Conservation (phyloP, 2,329 filamentous ascomycete species). For the Penicillium rolfsii region DNA sequence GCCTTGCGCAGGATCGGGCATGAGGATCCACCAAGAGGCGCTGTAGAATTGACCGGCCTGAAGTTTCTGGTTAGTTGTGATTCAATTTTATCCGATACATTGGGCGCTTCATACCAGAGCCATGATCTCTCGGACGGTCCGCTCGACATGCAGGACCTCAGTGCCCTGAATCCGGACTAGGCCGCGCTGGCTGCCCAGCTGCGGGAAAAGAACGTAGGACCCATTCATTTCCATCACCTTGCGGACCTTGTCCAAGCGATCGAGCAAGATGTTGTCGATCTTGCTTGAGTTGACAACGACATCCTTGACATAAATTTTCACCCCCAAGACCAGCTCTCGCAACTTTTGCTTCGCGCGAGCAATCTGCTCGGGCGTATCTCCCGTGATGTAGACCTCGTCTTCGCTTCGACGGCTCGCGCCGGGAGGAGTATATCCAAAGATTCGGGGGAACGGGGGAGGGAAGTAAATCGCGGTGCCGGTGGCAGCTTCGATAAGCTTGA, state of each 20-base stretch:
- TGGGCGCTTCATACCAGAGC: constrained; percentile 62
- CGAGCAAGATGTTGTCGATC: constrained; percentile 90
- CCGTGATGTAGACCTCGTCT: constrained; percentile 93
- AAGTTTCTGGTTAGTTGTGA: constrained; percentile 3
- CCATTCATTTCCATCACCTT: constrained; percentile 98
- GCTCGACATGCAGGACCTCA: constrained; percentile 91
- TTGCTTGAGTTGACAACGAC: constrained; percentile 87
- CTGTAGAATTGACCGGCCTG: constrained; percentile 97
- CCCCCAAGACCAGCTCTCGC: constrained; percentile 77
- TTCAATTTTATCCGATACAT: not conserved
- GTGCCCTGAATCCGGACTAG: constrained; percentile 88
- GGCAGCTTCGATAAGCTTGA: constrained; percentile 94
- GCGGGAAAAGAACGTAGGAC: constrained; percentile 90
- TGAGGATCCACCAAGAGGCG: constrained; percentile 91
- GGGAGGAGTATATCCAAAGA: constrained; percentile 86
- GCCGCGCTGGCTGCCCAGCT: constrained; percentile 80
- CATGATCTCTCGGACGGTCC: constrained; percentile 95
- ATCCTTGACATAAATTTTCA: constrained; percentile 88
- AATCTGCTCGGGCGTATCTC: constrained; percentile 82
- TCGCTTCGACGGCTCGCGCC: constrained; percentile 81
- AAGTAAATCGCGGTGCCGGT: constrained; percentile 99
- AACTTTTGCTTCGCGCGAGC: constrained; percentile 87
- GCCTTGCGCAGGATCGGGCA: constrained; percentile 66
- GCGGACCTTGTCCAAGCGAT: constrained; percentile 90
- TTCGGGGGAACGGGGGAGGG: constrained; percentile 86